Evolutionary conservation across 1,139 yeast species (phyloP).

Genomic region (Geotrichum candidum): DNA sequence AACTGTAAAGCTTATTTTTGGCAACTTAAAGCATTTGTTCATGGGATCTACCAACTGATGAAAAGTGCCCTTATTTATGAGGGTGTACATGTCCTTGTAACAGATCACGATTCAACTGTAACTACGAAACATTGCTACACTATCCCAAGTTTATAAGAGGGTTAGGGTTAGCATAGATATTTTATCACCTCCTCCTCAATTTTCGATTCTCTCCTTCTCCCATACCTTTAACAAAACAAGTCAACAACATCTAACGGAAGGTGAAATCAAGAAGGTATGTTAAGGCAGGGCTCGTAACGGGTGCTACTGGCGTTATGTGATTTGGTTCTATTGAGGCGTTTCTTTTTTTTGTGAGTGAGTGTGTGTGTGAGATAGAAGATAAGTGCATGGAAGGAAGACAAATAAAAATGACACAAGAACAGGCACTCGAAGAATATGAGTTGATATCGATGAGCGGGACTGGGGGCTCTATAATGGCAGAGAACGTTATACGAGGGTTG

Average conservation of each 20-base stretch:
- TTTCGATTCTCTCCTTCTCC: neutral
- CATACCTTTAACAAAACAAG: neutral
- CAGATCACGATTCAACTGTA: neutral
- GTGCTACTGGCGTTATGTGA: neutral
- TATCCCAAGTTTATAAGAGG: neutral
- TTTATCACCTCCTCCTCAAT: constrained; percentile 3
- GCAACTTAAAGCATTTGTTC: too few species aligned
- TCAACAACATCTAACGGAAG: neutral
- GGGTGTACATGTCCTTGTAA: neutral
- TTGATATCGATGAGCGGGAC: neutral
- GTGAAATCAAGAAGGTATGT: neutral
- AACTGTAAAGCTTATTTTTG: too few species aligned
- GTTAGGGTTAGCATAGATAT: neutral
- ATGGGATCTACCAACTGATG: too few species aligned
- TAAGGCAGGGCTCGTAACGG: neutral
- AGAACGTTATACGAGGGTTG: neutral
- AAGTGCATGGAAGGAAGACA: neutral
- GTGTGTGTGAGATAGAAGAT: neutral
- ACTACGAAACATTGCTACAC: neutral
- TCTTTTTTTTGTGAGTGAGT: neutral
- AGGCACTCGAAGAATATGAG: neutral
- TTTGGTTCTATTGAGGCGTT: neutral
- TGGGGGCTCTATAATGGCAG: neutral
- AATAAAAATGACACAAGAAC: neutral
- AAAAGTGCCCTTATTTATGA: too few species aligned